Evolutionary conservation across 768 basidiomycete genomes (phyloP).

Genomic region (Crassisporium funariophilum): DNA sequence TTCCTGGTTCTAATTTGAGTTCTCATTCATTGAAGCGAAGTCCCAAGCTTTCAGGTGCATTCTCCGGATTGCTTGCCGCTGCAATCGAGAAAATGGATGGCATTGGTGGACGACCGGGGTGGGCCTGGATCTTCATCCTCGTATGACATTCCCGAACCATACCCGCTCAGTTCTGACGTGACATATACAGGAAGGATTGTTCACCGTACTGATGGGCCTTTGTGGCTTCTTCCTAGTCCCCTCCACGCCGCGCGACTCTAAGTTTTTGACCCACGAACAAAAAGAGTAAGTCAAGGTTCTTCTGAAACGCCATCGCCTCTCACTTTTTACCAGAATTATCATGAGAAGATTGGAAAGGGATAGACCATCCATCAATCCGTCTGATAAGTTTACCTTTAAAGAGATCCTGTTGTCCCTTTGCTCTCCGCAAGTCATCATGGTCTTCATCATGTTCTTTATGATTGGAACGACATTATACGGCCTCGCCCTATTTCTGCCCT

Average conservation of each 20-base stretch:
- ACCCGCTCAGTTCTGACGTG: neutral
- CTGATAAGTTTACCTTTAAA: slow-evolving; percentile 32
- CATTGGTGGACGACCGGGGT: slow-evolving; percentile 50
- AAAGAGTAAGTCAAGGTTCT: slow-evolving; percentile 35
- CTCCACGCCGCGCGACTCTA: slow-evolving; percentile 31
- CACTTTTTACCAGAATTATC: slow-evolving; percentile 22
- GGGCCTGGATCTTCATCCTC: slow-evolving; percentile 65
- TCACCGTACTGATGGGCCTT: slow-evolving; percentile 51
- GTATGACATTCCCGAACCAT: slow-evolving; percentile 23
- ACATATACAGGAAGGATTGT: slow-evolving; percentile 45
- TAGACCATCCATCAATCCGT: slow-evolving; percentile 29
- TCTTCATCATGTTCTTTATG: slow-evolving; percentile 38
- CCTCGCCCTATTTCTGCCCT: slow-evolving; percentile 37
- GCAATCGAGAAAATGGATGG: slow-evolving; percentile 62
- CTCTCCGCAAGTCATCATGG: slow-evolving; percentile 36
- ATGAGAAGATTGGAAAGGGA: slow-evolving; percentile 33
- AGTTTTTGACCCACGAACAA: slow-evolving; percentile 31
- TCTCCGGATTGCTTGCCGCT: slow-evolving; percentile 65
- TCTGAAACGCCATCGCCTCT: neutral
- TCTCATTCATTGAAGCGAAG: neutral
- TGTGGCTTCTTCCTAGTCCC: slow-evolving; percentile 41
- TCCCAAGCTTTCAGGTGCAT: slow-evolving; percentile 52
- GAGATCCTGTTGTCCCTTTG: slow-evolving; percentile 32
- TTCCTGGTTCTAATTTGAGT: neutral
- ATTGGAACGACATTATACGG: slow-evolving; percentile 37